Base-by-base conservation (phyloP, 2,329 filamentous ascomycete genomes). In the Ampelomyces quisqualis region DNA sequence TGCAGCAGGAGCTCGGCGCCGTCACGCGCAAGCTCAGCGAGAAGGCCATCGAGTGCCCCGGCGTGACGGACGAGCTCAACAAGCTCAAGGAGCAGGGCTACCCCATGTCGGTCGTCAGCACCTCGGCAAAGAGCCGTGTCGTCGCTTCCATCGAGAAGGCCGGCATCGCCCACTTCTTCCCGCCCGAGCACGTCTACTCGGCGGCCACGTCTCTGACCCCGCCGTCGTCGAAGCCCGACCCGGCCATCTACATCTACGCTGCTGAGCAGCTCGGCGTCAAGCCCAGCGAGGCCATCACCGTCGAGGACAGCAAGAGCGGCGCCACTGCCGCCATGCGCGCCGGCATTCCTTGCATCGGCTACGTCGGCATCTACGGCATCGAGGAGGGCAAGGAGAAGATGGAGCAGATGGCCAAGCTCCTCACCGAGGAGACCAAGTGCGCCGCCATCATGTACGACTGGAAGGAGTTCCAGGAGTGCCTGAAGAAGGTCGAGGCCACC, bases 211-310 rank as follows among this genome's bases (percentile, higher is more conserved):
- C 84, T 43, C 78, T 95, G 56, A 74, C 80, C 42, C 81, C 76
- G 62, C 90, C 90, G n/a, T 90, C 88, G 40, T 87, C 82, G 70
- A 95, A 95, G 79, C 90, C 90, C 11, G 87, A 95, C 70, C 90
- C 90, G 13, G 87, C 88, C 54, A 85, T 95, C 71, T 95, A 95
- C 74, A 71, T 89, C 51, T 79, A 85, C 67, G 86, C 90, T 15
- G 80, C 90, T 64, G 73, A 89, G 70, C 73, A 80, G 64, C 77
- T 94, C 36, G 85, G 84, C 47, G 85, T 85, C 71, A 80, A 78
- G 58, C 74, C 88, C 2, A 73, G 74, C 32, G 84, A 94, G 75
- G 83, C 80, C 53, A 77, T 95, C 21, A 86, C 90, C 17, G 80
- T 95, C 44, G 90, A 95, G 76, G 90, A 95, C 75, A 88, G 84